These are phyloP conservation scores for Trametes elegans DNA, from an alignment of 768 basidiomycete species.

Conservation along the genomic window DNA sequence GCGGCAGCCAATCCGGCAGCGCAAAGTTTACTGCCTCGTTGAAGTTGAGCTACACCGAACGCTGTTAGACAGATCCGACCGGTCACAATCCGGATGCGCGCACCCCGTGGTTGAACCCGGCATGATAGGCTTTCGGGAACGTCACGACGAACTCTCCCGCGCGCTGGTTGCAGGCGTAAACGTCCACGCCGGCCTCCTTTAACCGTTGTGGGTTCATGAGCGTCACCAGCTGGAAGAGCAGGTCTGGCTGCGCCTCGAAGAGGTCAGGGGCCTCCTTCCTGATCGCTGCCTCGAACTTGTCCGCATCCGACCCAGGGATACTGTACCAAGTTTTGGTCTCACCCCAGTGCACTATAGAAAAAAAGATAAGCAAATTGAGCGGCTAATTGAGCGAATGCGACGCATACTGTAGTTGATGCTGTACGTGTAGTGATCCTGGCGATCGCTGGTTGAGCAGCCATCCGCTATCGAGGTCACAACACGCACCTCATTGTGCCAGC, in stretches of 20 bases:
- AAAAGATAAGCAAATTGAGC: conserved; percentile 4
- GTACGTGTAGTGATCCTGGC: conserved; percentile 95
- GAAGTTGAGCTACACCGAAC: conserved; percentile 76
- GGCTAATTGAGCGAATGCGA: not conserved
- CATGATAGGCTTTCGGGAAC: conserved; percentile 96
- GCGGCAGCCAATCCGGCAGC: conserved; percentile 89
- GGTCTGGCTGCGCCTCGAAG: conserved; percentile 95
- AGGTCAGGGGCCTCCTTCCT: conserved; percentile 94
- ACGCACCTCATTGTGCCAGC: conserved; percentile 96
- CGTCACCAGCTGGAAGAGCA: conserved; percentile 96
- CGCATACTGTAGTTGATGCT: conserved; percentile 88
- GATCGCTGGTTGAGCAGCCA: conserved; percentile 18
- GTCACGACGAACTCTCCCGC: conserved; percentile 98
- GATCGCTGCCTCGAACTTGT: conserved; percentile 95
- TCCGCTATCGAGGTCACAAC: conserved; percentile 10
- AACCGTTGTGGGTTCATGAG: conserved; percentile 93
- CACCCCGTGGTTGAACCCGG: conserved; percentile 98
- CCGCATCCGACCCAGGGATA: conserved; percentile 92
- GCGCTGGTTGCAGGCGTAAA: conserved; percentile 93
- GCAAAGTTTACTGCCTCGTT: conserved; percentile 99
- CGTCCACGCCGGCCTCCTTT: conserved; percentile 83
- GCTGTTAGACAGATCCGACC: conserved; percentile 11
- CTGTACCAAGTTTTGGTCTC: conserved; percentile 99
- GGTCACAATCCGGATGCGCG: conserved; percentile 31
- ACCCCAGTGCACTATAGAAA: conserved; percentile 87